Percentiles rank a stretch among this genome's conserved stretches.
Evolutionary conservation across 2,329 filamentous ascomycete species (phyloP).

Genomic region (Nannizzia gypsea): DNA sequence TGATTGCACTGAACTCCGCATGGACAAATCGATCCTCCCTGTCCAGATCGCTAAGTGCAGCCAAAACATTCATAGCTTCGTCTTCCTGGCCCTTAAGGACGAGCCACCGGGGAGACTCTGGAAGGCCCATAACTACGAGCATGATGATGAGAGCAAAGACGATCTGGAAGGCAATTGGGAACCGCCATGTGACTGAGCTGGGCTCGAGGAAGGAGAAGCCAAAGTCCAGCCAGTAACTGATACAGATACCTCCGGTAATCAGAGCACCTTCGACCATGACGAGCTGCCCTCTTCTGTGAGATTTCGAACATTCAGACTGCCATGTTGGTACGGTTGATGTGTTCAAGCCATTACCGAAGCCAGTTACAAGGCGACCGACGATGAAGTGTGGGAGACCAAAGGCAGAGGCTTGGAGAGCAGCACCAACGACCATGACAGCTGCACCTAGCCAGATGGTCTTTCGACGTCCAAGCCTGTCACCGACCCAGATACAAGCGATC

Average conservation of each 20-base stretch:
- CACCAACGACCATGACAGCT: slow-evolving; percentile 40
- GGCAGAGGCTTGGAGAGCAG: slow-evolving; percentile 37
- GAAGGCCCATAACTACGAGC: slow-evolving; percentile 38
- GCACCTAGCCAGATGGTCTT: slow-evolving; percentile 40
- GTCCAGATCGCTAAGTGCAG: slow-evolving; percentile 37
- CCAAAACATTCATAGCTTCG: slow-evolving; percentile 38
- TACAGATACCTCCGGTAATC: slow-evolving; percentile 41
- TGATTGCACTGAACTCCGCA: slow-evolving; percentile 41
- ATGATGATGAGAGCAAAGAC: slow-evolving; percentile 44
- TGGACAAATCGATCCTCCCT: slow-evolving; percentile 36
- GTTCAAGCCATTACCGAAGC: slow-evolving; percentile 43
- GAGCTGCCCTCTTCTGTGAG: slow-evolving; percentile 40
- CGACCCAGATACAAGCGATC: slow-evolving; percentile 40
- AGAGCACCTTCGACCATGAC: slow-evolving; percentile 44
- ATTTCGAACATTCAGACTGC: slow-evolving; percentile 42
- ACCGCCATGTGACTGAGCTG: slow-evolving; percentile 40
- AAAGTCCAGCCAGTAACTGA: slow-evolving; percentile 42
- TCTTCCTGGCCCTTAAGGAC: slow-evolving; percentile 45
- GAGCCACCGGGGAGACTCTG: slow-evolving; percentile 49
- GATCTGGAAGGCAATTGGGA: slow-evolving; percentile 48
- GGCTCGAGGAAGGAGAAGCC: slow-evolving; percentile 43
- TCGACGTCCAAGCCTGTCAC: slow-evolving; percentile 41
- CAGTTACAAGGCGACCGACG: slow-evolving; percentile 41
- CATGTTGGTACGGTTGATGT: slow-evolving; percentile 43
- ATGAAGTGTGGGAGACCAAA: slow-evolving; percentile 41